Evolutionary conservation across 2,329 filamentous ascomycete genomes (phyloP).

Genomic region (Neofusicoccum sp.): DNA sequence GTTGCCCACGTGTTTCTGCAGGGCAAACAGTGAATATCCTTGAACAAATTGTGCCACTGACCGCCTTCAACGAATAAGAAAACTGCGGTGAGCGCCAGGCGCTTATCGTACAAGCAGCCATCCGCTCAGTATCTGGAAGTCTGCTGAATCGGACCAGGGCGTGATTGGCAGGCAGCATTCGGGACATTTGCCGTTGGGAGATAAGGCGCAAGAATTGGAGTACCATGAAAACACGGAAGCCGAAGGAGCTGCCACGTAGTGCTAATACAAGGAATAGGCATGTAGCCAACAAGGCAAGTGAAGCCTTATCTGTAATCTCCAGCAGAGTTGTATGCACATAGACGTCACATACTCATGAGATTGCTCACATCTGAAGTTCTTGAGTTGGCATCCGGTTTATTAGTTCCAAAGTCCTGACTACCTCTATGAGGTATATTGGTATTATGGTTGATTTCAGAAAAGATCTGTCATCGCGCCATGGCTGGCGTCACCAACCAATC

Average conservation of each 20-base stretch:
- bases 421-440: neutral
- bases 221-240: neutral
- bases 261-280: too few relatives aligned
- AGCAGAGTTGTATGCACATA: neutral
- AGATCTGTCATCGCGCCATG: conserved; percentile 87
- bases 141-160: too few relatives aligned
- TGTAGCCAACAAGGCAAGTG: neutral
- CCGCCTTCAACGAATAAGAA: neutral
- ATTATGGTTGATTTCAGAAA: conserved; percentile 44
- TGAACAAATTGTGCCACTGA: neutral
- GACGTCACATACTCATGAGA: neutral
- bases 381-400: neutral
- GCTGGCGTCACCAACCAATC: conserved; percentile 84
- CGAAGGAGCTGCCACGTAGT: neutral
- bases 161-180: too few relatives aligned
- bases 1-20: neutral
- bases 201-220: neutral
- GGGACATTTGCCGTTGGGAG: neutral
- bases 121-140: neutral
- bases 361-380: neutral
- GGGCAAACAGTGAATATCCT: neutral
- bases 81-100: neutral
- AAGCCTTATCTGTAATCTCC: neutral
- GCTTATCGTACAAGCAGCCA: neutral
- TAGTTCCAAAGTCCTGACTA: neutral